Evolutionary conservation across 2,329 filamentous ascomycete species (phyloP).

Genomic region (Trichoderma koningii): DNA sequence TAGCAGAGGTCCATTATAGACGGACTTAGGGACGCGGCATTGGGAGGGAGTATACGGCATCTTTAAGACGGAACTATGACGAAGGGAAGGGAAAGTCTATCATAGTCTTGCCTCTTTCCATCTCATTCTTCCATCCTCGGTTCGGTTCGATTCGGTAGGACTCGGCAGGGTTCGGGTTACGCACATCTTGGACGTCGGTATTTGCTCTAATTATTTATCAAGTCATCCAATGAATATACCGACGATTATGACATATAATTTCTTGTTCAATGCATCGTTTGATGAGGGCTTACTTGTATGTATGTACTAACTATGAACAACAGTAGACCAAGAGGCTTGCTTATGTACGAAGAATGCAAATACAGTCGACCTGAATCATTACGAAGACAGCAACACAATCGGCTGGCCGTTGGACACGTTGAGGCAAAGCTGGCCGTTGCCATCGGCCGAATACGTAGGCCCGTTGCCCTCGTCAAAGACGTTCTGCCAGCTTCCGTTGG

Average conservation of each 20-base stretch:
- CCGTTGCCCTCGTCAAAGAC: slow-evolving; percentile 40
- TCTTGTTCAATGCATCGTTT: too few relatives aligned
- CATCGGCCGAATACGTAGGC: slow-evolving; percentile 42
- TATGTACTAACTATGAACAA: too few relatives aligned
- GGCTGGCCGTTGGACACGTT: slow-evolving; percentile 47
- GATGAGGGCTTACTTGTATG: background rate
- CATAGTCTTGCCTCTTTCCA: background rate
- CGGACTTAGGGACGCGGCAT: background rate
- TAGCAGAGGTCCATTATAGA: background rate
- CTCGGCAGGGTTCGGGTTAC: background rate
- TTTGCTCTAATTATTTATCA: background rate
- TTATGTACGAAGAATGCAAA: background rate
- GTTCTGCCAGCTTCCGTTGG: slow-evolving; percentile 45
- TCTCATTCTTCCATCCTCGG: background rate
- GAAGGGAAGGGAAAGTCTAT: background rate
- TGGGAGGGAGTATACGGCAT: background rate
- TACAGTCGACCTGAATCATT: background rate
- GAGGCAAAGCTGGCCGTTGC: slow-evolving; percentile 46
- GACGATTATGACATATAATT: background rate
- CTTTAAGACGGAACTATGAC: background rate
- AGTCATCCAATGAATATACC: background rate
- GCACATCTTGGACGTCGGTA: background rate
- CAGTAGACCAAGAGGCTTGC: too few relatives aligned
- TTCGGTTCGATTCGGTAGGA: too few relatives aligned
- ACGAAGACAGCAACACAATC: slow-evolving; percentile 40